Evolutionary conservation across 345 rosid genomes (phyloP), one percentile per base, ranked within the genome.

Genomic region (Euphorbia peplus): DNA sequence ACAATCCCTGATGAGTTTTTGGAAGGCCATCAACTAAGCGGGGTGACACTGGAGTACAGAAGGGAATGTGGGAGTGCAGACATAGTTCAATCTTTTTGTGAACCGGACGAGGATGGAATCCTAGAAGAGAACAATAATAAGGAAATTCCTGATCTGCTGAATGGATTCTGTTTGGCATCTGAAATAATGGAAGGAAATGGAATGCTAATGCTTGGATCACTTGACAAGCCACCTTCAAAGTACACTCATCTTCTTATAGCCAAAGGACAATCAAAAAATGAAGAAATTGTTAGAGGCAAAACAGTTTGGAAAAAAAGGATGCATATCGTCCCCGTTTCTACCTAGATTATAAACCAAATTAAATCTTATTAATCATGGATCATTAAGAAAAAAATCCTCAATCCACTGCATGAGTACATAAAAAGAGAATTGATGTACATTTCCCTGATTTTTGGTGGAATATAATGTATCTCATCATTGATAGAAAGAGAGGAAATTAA

Each of bases 31-130:
- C 87, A 80, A 61, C 81, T 84, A 11, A 80, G 79, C 4, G 73
- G 82, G 8, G 80, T 88, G n/a, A 54, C 70, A 56, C 63, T 88
- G 0, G 83, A 83, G 59, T 88, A 83, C 42, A 82, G 82, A 76
- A 86, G 77, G 68, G 89, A 88, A 69, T 86, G 88, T 12, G 83
- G 90, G 60, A 74, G 82, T 68, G 82, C 86, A 51, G 87, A 84
- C 72, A 58, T 53, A 46, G 93, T 86, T 67, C 82, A 83, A 70
- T 84, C 93, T 0, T 83, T 86, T 14, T 80, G 90, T 25, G 77
- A 86, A 41, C 89, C 87, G 0, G 87, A 84, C 51, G 86, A 77
- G 13, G 87, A 80, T 13, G 82, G 70, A 29, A 71, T 75, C 66
- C 70, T 83, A 3, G 53, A 60, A 32, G 44, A 66, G 15, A 30